phyloP scores from a whole-genome alignment of 352 stramenopile species.

The Phytophthora pisi region DNA sequence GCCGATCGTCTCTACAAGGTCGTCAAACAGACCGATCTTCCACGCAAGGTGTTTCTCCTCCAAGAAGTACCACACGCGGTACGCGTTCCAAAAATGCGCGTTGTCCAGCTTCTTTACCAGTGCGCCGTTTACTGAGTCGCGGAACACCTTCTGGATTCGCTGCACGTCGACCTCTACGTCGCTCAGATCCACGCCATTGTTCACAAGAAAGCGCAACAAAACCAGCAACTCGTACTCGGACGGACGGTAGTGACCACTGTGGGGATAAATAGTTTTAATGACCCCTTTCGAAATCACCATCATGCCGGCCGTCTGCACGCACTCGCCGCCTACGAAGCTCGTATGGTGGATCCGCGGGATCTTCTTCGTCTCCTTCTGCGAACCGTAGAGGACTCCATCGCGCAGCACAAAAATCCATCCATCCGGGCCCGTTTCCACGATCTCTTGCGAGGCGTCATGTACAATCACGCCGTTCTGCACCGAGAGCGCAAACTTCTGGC shows the following conservation, averaged over 20 bases:
- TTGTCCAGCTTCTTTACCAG: conserved; percentile 85
- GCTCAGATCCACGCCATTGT: conserved; percentile 89
- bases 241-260: conserved; percentile 97
- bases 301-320: conserved; percentile 96
- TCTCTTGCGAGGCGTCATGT: conserved; percentile 63
- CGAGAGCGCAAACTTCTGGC: conserved; percentile 89
- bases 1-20: conserved; percentile 73
- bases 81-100: conserved; percentile 86
- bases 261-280: conserved; percentile 95
- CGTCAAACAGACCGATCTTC: conserved; percentile 79
- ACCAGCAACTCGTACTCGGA: conserved; percentile 95
- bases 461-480: conserved; percentile 74
- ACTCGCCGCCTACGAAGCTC: conserved; percentile 97
- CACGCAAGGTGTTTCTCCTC: conserved; percentile 77
- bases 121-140: conserved; percentile 73
- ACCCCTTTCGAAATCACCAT: conserved; percentile 93
- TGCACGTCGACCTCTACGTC: conserved; percentile 95
- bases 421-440: conserved; percentile 92
- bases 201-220: conserved; percentile 93
- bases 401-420: conserved; percentile 98
- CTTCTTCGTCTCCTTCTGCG: conserved; percentile 94
- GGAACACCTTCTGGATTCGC: conserved; percentile 95
- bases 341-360: conserved; percentile 97
- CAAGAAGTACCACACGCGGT: conserved; percentile 76
- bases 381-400: conserved; percentile 94